These are phyloP conservation scores for Solanum pimpinellifolium DNA, from an alignment of 257 asterid genomes.

Conservation along the genomic window DNA sequence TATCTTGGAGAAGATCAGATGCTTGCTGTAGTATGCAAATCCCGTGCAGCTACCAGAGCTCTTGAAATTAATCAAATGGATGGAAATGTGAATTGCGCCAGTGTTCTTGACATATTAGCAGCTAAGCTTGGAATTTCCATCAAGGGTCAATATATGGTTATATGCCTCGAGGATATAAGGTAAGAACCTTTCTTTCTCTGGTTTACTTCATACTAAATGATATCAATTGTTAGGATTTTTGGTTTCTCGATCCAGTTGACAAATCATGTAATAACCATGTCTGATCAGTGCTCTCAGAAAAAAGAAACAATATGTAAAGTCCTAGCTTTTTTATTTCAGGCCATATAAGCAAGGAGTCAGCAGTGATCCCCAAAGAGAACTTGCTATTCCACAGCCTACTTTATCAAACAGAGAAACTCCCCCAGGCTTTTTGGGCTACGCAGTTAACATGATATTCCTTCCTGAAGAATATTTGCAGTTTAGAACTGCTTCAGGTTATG, in stretches of 20 bases:
- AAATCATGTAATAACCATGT: background rate
- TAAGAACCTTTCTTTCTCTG: background rate
- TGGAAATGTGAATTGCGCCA: background rate
- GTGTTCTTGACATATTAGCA: conserved; percentile 19
- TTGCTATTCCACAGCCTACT: conserved; percentile 25
- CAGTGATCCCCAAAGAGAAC: conserved; percentile 15
- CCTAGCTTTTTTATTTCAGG: conserved; percentile 10
- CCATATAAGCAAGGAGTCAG: conserved; percentile 7
- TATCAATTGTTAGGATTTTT: background rate
- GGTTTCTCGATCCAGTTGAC: background rate
- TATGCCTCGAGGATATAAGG: conserved; percentile 55
- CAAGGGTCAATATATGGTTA: conserved; percentile 14
- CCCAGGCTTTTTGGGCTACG: conserved; percentile 44
- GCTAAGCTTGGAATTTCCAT: conserved; percentile 13
- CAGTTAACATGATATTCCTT: conserved; percentile 34
- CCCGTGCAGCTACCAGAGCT: conserved; percentile 17
- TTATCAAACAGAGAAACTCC: conserved; percentile 30
- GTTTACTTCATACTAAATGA: background rate
- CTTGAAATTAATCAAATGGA: conserved; percentile 12
- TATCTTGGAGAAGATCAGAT: conserved; percentile 58
- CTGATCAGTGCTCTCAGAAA: background rate
- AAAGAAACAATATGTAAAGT: background rate
- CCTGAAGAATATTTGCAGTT: conserved; percentile 11
- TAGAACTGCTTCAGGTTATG: conserved; percentile 29
- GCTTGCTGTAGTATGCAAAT: conserved; percentile 58